Percentiles rank a stretch among this genome's conserved stretches.
Evolutionary conservation across 2,329 filamentous ascomycete genomes (phyloP).

Genomic region (Curvularia eragrostidis): DNA sequence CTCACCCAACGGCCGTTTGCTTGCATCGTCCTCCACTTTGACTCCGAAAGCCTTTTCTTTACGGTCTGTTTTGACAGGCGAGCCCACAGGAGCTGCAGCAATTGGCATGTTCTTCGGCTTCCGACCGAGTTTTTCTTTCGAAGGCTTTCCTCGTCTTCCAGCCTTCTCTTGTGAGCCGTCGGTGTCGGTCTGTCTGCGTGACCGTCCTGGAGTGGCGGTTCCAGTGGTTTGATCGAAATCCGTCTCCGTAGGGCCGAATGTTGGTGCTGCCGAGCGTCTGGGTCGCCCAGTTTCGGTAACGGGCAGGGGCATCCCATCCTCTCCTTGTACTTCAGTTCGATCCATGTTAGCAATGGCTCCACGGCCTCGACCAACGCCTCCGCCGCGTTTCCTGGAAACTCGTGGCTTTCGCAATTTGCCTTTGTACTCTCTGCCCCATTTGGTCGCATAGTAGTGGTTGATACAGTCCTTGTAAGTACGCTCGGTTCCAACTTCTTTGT

Average conservation of each 20-base stretch:
- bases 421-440: constrained; percentile 76
- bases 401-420: constrained; percentile 64
- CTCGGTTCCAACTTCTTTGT: constrained; percentile 54
- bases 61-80: constrained; percentile 46
- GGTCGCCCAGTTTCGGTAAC: constrained; percentile 59
- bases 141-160: constrained; percentile 53
- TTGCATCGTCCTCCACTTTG: constrained; percentile 45
- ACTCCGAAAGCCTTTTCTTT: constrained; percentile 42
- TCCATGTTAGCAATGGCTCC: constrained; percentile 63
- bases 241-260: constrained; percentile 69
- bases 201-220: constrained; percentile 45
- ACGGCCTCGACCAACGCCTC: constrained; percentile 56
- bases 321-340: constrained; percentile 48
- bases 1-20: constrained; percentile 38
- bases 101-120: constrained; percentile 53
- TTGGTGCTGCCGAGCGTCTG: constrained; percentile 67
- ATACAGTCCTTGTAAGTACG: constrained; percentile 82
- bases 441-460: constrained; percentile 85
- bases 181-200: constrained; percentile 41
- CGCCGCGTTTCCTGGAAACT: constrained; percentile 42
- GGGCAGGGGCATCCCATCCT: constrained; percentile 48
- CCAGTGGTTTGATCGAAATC: constrained; percentile 63
- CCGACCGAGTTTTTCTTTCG: constrained; percentile 49
- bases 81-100: constrained; percentile 47
- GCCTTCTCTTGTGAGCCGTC: constrained; percentile 44